Conservation (phyloP, 306 rosid species). For the Astragalus membranaceus region DNA sequence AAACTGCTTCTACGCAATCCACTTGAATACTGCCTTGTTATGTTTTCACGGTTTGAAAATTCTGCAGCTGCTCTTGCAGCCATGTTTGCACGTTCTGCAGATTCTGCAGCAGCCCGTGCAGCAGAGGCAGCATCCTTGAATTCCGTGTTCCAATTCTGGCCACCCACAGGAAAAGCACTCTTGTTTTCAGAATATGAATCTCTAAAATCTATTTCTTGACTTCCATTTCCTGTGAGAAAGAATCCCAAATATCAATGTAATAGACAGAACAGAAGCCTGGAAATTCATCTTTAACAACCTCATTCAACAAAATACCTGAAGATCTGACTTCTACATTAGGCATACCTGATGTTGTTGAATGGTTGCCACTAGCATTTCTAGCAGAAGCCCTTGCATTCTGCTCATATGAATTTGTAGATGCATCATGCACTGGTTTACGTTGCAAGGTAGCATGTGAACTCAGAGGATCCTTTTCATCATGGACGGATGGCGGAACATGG, state of each 20-base stretch:
- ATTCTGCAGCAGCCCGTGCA: slow-evolving; percentile 96
- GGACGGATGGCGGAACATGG: slow-evolving; percentile 39
- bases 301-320: slow-evolving; percentile 38
- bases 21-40: slow-evolving; percentile 43
- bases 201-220: slow-evolving; percentile 30
- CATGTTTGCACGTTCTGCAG: slow-evolving; percentile 85
- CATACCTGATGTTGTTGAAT: slow-evolving; percentile 26
- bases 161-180: slow-evolving; percentile 27
- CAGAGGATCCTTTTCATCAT: slow-evolving; percentile 38
- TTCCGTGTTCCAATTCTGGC: slow-evolving; percentile 61
- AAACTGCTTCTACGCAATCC: slow-evolving; percentile 38
- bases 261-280: background rate
- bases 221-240: slow-evolving; percentile 36
- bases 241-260: slow-evolving; percentile 20
- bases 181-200: slow-evolving; percentile 40
- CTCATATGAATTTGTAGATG: slow-evolving; percentile 23
- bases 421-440: slow-evolving; percentile 29
- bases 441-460: slow-evolving; percentile 35
- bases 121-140: slow-evolving; percentile 96
- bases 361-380: slow-evolving; percentile 22
- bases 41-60: slow-evolving; percentile 57
- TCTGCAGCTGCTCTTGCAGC: slow-evolving; percentile 99
- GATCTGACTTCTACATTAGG: slow-evolving; percentile 39
- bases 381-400: slow-evolving; percentile 34
- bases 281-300: background rate